Base-by-base conservation (phyloP, 768 basidiomycete genomes). In the Albatrellus ellisii region DNA sequence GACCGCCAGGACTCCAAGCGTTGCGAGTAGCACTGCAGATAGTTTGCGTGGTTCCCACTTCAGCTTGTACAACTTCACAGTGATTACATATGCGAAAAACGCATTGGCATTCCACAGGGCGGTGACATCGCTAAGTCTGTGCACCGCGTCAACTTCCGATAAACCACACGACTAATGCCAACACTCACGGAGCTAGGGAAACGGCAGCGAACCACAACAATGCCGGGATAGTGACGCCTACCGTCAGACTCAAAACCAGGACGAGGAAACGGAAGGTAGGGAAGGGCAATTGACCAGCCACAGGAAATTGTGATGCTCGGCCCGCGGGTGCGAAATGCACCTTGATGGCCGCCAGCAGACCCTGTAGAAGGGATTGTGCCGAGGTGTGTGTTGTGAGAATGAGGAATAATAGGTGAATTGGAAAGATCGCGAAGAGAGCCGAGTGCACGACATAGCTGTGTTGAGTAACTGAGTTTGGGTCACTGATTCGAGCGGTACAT, bases 71-170 rank as follows among this genome's bases (percentile, higher is more conserved):
- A 89, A 52, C 51, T 73, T 73, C 46, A 91, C 75, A n/a, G 79
- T 73, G 56, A 97, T 73, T 21, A 89, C 56, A 56, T 97, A 98
- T 4, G 86, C 84, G 59, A 89, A 91, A 64, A 97, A 91, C 1
- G 86, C 81, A 52, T 84, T 86, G 6, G 83, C 79, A 55, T 94
- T 92, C 77, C 85, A 89, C 21, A 90, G 46, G 0, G 63, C 59
- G 25, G 88, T 92, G 21, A 91, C 75, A 59, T 91, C 87, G 50
- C 78, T 81, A 21, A 89, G 67, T 18, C 89, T 88, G 47, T 12
- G 20, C 25, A 34, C 18, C 26, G 39, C 14, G 2, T 27, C 6
- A 41, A 20, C n/a, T n/a, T 18, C 12, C 18, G 17, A 14, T n/a
- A 11, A n/a, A 9, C 14, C 20, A 17, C 10, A 29, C 40, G 4